phyloP scores from a whole-genome alignment of 176 grass and related monocot genomes.

The Neostapfia colusana region DNA sequence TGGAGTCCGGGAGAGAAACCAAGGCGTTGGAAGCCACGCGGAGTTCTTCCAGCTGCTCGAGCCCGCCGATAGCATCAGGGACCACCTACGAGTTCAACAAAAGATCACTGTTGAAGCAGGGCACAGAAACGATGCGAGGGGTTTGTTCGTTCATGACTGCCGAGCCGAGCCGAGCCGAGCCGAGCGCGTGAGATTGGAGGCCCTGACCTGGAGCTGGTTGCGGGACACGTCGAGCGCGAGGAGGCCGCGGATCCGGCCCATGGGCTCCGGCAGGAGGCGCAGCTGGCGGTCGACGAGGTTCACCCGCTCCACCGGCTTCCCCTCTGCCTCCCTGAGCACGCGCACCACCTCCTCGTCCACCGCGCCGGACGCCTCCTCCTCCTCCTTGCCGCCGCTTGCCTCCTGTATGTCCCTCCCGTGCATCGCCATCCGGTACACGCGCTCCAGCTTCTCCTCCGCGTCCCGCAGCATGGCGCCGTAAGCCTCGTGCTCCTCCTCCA shows the following conservation, averaged over 20 bases:
- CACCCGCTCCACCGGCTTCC: constrained; percentile 46
- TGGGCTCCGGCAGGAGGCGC: constrained; percentile 52
- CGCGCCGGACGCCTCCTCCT: constrained; percentile 21
- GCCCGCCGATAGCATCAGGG: constrained; percentile 70
- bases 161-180: no score
- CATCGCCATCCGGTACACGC: constrained; percentile 62
- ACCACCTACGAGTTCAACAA: constrained; percentile 36
- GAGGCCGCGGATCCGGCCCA: constrained; percentile 60
- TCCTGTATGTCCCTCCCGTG: constrained; percentile 33
- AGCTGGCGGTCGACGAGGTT: constrained; percentile 49
- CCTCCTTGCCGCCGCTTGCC: neutral
- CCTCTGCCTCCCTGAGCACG: constrained; percentile 59
- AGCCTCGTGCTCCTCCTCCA: constrained; percentile 79
- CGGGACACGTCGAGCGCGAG: constrained; percentile 65
- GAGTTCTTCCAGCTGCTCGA: constrained; percentile 76
- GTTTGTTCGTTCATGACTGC: no score
- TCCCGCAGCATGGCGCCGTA: constrained; percentile 63
- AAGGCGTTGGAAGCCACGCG: constrained; percentile 59
- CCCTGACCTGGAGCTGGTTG: constrained; percentile 75
- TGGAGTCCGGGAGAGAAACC: constrained; percentile 63
- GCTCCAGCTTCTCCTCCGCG: constrained; percentile 64
- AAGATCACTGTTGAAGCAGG: neutral
- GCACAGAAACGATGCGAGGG: neutral
- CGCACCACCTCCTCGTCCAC: constrained; percentile 69
- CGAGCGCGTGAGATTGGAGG: no score